Evolutionary conservation across 1,139 yeast genomes (phyloP).

Genomic region (Taphrina confusa): DNA sequence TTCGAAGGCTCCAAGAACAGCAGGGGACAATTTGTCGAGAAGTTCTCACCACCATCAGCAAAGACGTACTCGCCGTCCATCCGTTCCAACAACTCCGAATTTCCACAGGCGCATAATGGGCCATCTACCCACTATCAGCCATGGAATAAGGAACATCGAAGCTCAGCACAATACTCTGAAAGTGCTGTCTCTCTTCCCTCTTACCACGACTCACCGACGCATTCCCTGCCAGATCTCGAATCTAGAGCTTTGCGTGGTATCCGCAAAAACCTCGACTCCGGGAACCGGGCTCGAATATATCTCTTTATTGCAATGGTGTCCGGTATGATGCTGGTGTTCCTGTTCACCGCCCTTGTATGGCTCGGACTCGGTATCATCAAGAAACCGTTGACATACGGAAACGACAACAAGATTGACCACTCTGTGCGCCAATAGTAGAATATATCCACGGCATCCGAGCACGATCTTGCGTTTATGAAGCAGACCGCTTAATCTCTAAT

Average conservation of each 20-base stretch:
- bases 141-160: constrained; percentile 6
- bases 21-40: constrained; percentile 16
- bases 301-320: constrained; percentile 15
- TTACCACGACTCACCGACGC: constrained; percentile 19
- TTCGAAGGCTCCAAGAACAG: neutral
- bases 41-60: constrained; percentile 17
- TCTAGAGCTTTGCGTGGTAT: neutral
- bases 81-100: constrained; percentile 1
- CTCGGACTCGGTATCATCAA: constrained; percentile 12
- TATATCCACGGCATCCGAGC: too few species aligned
- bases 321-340: constrained; percentile 18
- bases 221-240: neutral
- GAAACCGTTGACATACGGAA: neutral
- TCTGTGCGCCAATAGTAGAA: neutral
- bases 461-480: too few species aligned
- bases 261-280: constrained; percentile 9
- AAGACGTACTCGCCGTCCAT: constrained; percentile 8
- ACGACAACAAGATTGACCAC: neutral
- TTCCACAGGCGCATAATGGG: neutral
- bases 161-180: constrained; percentile 13
- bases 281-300: constrained; percentile 15
- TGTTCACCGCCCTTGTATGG: constrained; percentile 20
- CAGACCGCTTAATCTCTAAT: too few species aligned
- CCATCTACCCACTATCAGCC: constrained; percentile 2
- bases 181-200: constrained; percentile 16